Evolutionary conservation across 2,329 filamentous ascomycete genomes (phyloP), one percentile per base, ranked within the genome.

Genomic region (Fusarium ambrosium): DNA sequence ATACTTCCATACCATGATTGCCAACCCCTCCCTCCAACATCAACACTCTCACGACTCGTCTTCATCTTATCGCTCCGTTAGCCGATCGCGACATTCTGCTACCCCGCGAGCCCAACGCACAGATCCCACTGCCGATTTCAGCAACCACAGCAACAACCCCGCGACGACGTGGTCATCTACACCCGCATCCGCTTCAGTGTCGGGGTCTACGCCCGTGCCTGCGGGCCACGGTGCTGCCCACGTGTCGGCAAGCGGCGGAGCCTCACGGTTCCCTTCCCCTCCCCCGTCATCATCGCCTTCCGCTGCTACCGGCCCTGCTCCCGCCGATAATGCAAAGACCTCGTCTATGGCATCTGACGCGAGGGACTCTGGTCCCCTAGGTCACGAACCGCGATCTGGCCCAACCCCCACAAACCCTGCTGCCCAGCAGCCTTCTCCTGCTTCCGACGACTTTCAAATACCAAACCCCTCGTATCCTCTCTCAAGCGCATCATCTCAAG

Each of bases 1-100:
- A 79, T 89, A 91, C 85, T 92, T 93, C 84, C 90, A 91, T 86
- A 91, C 88, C 85, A 93, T 92, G 88, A 93, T 94, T 86, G 84
- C 85, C 69, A 83, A 85, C 66, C 82, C 87, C 53, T 84, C 84
- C 73, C 86, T 87, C 74, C 86, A 87, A 75, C 85, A 85, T 73
- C 85, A 85, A 53, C 79, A 71, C 69, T 80, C 86, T 66, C 85
- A 87, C 81, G 84, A 88, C 76, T 68, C 75, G 53, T 75, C 78
- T 36, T 74, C 78, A 62, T 74, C 76, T 53, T 79, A 79, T 69
- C 78, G 77, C 73, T 81, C 68, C 72, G 79, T 67, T 76, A 81
- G 67, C 75, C 80, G 66, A 75, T 81, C 71, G 64, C 80, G 77
- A 77, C 78, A 71, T 62, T 74, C 80, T n/a, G 70, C 76, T 45